Conservation (phyloP, 2,329 filamentous ascomycete species). For the Scedosporium apiospermum region DNA sequence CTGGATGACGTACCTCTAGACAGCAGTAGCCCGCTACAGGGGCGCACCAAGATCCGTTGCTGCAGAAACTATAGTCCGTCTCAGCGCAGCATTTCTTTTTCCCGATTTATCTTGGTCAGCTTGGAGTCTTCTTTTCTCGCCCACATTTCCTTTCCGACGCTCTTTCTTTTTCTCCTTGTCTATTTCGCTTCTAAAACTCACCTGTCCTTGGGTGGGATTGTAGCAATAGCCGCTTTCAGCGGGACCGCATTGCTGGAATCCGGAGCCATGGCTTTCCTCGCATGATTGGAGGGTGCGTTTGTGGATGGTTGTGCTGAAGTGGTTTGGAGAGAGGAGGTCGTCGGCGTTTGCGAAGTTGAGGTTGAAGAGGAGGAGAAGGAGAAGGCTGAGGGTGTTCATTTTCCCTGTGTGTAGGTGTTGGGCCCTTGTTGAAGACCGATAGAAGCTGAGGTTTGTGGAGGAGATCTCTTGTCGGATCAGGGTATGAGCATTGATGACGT, state of each 20-base stretch:
- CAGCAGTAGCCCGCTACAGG: constrained; percentile 5
- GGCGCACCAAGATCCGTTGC: not conserved
- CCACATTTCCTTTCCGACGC: not conserved
- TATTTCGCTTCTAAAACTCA: not conserved
- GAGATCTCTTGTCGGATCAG: not conserved
- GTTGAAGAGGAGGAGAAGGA: not conserved
- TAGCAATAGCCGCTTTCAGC: constrained; percentile 4
- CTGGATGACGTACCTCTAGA: not conserved
- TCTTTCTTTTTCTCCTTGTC: not conserved
- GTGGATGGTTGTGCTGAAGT: not conserved
- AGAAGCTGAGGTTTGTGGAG: not conserved
- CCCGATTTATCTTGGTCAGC: no score
- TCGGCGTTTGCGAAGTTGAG: not conserved
- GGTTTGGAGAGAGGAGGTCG: not conserved
- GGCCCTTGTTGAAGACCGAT: no score
- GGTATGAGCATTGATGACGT: not conserved
- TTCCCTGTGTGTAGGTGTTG: no score
- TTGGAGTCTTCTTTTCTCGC: not conserved
- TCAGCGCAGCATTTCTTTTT: constrained; percentile 2
- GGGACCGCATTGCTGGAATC: constrained; percentile 3
- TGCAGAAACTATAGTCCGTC: constrained; percentile 1
- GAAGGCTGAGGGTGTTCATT: not conserved
- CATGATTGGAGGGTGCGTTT: not conserved
- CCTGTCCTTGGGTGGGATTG: constrained; percentile 2
- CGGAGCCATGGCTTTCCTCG: constrained; percentile 2